Evolutionary conservation across 257 asterid genomes (phyloP).

Genomic region (Gardenia jasminoides): DNA sequence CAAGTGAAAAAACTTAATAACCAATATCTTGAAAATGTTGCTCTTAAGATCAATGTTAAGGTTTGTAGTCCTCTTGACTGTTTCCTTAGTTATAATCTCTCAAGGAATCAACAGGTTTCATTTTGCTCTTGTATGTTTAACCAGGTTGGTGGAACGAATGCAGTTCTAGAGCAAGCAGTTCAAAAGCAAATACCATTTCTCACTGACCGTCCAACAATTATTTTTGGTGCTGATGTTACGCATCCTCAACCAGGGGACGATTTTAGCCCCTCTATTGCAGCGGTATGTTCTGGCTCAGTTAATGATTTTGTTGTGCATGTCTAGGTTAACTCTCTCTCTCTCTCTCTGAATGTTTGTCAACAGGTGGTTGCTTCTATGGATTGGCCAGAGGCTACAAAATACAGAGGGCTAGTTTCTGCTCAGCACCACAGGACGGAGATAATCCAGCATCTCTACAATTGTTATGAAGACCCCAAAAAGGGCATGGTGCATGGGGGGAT

Average conservation of each 20-base stretch:
- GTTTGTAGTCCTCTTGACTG: slow-evolving; percentile 27
- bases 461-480: slow-evolving; percentile 28
- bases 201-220: slow-evolving; percentile 58
- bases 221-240: slow-evolving; percentile 94
- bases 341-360: neutral
- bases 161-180: slow-evolving; percentile 46
- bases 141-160: slow-evolving; percentile 80
- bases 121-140: neutral
- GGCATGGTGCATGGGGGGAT: slow-evolving; percentile 58
- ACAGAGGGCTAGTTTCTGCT: slow-evolving; percentile 73
- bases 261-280: slow-evolving; percentile 80
- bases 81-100: neutral
- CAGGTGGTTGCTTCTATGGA: slow-evolving; percentile 97
- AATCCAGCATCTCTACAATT: slow-evolving; percentile 53
- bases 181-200: slow-evolving; percentile 28
- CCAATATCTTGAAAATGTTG: slow-evolving; percentile 69
- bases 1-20: slow-evolving; percentile 20
- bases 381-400: slow-evolving; percentile 83
- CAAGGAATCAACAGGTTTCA: neutral
- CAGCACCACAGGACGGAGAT: slow-evolving; percentile 68
- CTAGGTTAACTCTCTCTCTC: too few relatives aligned
- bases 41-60: slow-evolving; percentile 84
- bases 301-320: neutral
- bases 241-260: slow-evolving; percentile 91
- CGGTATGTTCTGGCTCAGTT: slow-evolving; percentile 36